phyloP scores from a whole-genome alignment of 1,284 basidiomycete genomes.

The Pisolithus thermaeus region DNA sequence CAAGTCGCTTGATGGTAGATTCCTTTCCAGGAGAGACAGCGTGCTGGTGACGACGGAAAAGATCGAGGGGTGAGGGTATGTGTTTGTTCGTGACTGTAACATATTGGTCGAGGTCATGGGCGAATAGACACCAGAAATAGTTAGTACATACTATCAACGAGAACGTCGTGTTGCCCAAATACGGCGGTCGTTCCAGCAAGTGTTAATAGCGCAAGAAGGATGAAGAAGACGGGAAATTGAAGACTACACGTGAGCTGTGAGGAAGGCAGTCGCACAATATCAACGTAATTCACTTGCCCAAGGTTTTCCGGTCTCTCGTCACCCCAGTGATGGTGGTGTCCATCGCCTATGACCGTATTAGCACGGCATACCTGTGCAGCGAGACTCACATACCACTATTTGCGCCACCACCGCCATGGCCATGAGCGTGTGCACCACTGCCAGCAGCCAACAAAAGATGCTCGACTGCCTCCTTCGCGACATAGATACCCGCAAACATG shows the following conservation, averaged over 20 bases:
- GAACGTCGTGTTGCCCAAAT: conserved; percentile 28
- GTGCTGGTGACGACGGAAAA: conserved; percentile 13
- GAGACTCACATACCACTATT: conserved; percentile 1
- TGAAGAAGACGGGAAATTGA: conserved; percentile 60
- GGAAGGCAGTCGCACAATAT: background rate
- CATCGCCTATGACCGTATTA: conserved; percentile 31
- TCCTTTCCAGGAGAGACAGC: conserved; percentile 1
- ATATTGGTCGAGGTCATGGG: background rate
- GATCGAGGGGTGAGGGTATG: conserved; percentile 19
- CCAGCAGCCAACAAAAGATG: conserved; percentile 65
- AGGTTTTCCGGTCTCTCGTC: conserved; percentile 37
- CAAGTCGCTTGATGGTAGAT: conserved; percentile 14
- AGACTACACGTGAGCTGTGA: conserved; percentile 40
- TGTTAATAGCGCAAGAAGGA: conserved; percentile 53
- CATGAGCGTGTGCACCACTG: conserved; percentile 17
- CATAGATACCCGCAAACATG: conserved; percentile 87
- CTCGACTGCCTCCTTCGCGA: conserved; percentile 90
- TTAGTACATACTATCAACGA: conserved; percentile 25
- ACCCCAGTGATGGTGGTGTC: conserved; percentile 58
- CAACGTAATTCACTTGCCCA: conserved; percentile 31
- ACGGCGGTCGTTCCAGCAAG: conserved; percentile 33
- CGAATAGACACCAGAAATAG: background rate
- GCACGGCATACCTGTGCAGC: background rate
- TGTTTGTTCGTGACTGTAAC: conserved; percentile 27
- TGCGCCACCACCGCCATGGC: conserved; percentile 15